A percentile compares a stretch with the other conserved stretches of the same genome.
Evolutionary conservation across 495 filamentous ascomycete genomes (phyloP).

Genomic region (Elasticomyces elasticus): DNA sequence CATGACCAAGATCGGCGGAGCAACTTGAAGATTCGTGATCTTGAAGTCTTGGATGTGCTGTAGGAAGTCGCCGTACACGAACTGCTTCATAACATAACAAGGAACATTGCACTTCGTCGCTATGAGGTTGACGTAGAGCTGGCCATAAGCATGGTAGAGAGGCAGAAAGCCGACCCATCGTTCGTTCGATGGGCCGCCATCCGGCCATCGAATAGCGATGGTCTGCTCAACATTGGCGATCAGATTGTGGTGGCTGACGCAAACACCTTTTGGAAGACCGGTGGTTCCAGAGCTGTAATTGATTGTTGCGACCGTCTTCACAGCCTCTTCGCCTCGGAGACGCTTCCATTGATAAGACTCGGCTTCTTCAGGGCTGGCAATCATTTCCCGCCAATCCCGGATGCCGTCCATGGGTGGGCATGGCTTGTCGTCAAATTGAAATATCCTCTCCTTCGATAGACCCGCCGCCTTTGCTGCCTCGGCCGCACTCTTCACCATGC

Average conservation of each 20-base stretch:
- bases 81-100: conserved; percentile 30
- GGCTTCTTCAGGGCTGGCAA: conserved; percentile 38
- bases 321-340: conserved; percentile 30
- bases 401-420: conserved; percentile 28
- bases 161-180: conserved; percentile 31
- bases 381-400: conserved; percentile 41
- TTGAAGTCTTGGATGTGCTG: conserved; percentile 26
- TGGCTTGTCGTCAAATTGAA: conserved; percentile 40
- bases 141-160: conserved; percentile 33
- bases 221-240: conserved; percentile 30
- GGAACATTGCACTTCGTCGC: conserved; percentile 26
- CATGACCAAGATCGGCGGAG: conserved; percentile 32
- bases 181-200: conserved; percentile 24
- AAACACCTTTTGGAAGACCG: conserved; percentile 31
- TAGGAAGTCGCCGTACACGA: conserved; percentile 29
- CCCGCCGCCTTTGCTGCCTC: conserved; percentile 38
- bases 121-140: conserved; percentile 29
- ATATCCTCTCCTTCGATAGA: conserved; percentile 34
- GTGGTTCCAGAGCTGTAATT: conserved; percentile 40
- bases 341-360: conserved; percentile 37
- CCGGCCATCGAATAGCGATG: conserved; percentile 24
- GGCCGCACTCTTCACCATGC: conserved; percentile 28
- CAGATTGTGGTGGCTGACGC: conserved; percentile 29
- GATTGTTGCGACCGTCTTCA: conserved; percentile 38
- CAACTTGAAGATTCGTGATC: conserved; percentile 30